These are phyloP conservation scores for Cyclocybe aegerita DNA, from an alignment of 768 basidiomycete species.

Conservation along the genomic window DNA sequence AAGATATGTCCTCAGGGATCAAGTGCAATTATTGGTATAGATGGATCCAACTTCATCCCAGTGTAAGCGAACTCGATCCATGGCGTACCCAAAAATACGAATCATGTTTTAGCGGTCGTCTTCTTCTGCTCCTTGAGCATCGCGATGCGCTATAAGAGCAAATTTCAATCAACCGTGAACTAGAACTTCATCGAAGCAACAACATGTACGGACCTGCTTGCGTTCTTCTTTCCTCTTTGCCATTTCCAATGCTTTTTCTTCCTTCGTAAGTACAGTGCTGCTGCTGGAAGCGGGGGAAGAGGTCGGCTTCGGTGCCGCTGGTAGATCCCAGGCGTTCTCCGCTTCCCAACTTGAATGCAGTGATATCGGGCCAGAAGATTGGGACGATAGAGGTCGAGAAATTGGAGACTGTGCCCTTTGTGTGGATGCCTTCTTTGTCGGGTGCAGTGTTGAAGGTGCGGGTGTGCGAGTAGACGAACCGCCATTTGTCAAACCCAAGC, in stretches of 20 bases:
- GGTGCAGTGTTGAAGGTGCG: not conserved
- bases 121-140: constrained; percentile 82
- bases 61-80: not conserved
- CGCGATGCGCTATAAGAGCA: constrained; percentile 60
- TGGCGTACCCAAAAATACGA: not conserved
- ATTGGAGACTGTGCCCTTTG: constrained; percentile 15
- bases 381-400: constrained; percentile 13
- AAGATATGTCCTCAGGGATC: too few relatives aligned
- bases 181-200: not conserved
- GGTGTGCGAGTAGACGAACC: not conserved
- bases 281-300: constrained; percentile 17
- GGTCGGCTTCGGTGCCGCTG: not conserved
- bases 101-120: constrained; percentile 32
- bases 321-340: constrained; percentile 22
- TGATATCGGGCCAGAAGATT: constrained; percentile 21
- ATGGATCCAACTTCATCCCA: not conserved
- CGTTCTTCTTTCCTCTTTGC: constrained; percentile 89
- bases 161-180: not conserved
- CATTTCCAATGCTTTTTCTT: constrained; percentile 94
- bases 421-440: constrained; percentile 1
- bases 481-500: constrained; percentile 1
- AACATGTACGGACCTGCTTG: constrained; percentile 60
- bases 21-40: not conserved
- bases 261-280: constrained; percentile 66
- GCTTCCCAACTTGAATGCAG: constrained; percentile 22